These are phyloP conservation scores for Ascochyta koolunga DNA, from an alignment of 2,329 filamentous ascomycete species.

Conservation along the genomic window DNA sequence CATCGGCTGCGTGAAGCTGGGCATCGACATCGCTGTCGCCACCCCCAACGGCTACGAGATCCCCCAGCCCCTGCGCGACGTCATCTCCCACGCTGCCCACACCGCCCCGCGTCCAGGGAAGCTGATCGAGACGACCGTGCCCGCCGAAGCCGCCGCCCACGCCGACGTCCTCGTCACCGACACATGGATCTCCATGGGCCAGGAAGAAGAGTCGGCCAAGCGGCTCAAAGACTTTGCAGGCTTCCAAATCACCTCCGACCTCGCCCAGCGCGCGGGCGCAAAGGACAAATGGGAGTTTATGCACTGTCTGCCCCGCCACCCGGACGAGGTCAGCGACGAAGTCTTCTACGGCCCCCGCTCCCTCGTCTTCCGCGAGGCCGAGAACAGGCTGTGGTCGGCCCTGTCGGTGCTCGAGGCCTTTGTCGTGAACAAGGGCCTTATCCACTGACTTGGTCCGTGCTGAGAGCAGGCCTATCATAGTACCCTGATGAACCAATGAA, in stretches of 20 bases:
- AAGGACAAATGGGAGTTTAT: slow-evolving; percentile 95
- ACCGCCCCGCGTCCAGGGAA: slow-evolving; percentile 64
- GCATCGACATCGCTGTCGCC: slow-evolving; percentile 84
- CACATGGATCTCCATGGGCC: slow-evolving; percentile 98
- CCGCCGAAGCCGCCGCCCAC: slow-evolving; percentile 82
- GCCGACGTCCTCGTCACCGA: slow-evolving; percentile 94
- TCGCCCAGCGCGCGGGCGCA: slow-evolving; percentile 83
- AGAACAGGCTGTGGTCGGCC: slow-evolving; percentile 92
- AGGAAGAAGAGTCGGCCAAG: slow-evolving; percentile 82
- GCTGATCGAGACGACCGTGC: slow-evolving; percentile 76
- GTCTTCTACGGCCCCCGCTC: slow-evolving; percentile 89
- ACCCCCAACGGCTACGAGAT: slow-evolving; percentile 86
- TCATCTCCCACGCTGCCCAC: slow-evolving; percentile 71
- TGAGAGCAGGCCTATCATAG: slow-evolving; percentile 20
- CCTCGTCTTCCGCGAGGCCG: slow-evolving; percentile 90
- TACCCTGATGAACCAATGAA: too few species aligned
- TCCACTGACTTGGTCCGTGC: slow-evolving; percentile 53
- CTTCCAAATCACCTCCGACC: slow-evolving; percentile 87
- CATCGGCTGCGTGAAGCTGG: slow-evolving; percentile 84
- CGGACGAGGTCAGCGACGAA: slow-evolving; percentile 90
- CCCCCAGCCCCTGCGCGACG: slow-evolving; percentile 71
- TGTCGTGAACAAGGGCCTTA: slow-evolving; percentile 90
- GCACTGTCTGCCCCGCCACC: slow-evolving; percentile 93
- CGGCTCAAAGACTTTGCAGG: slow-evolving; percentile 81
- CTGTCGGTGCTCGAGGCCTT: slow-evolving; percentile 85